phyloP scores from a whole-genome alignment of 495 filamentous ascomycete species.

The Neurospora sublineolata region DNA sequence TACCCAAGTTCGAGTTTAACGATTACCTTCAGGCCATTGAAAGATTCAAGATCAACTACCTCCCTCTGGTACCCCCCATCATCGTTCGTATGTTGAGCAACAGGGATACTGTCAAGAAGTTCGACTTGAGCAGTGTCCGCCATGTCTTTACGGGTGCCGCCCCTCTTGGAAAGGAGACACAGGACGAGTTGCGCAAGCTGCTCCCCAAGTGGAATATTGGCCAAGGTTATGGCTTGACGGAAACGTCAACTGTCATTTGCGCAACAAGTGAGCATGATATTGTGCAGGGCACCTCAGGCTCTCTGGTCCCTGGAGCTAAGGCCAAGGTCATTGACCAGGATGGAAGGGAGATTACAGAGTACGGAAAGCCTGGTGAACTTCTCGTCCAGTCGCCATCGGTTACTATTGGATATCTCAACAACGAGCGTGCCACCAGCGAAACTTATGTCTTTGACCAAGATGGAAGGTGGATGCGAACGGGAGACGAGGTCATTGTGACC shows the following conservation, averaged over 20 bases:
- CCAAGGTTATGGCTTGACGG: slow-evolving; percentile 83
- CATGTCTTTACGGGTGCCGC: slow-evolving; percentile 72
- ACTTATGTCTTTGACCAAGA: slow-evolving; percentile 65
- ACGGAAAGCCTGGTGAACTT: slow-evolving; percentile 73
- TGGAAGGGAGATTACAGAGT: slow-evolving; percentile 61
- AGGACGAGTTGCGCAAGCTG: slow-evolving; percentile 49
- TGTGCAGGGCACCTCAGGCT: slow-evolving; percentile 61
- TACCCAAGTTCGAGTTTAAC: slow-evolving; percentile 74
- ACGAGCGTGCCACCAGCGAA: slow-evolving; percentile 69
- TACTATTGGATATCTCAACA: slow-evolving; percentile 74
- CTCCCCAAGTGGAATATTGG: slow-evolving; percentile 58
- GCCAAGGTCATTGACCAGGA: slow-evolving; percentile 63
- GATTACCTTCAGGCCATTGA: slow-evolving; percentile 56
- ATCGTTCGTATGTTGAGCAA: slow-evolving; percentile 71
- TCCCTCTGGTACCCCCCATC: slow-evolving; percentile 76
- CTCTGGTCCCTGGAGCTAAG: slow-evolving; percentile 52
- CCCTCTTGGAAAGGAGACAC: slow-evolving; percentile 69
- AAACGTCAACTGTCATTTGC: slow-evolving; percentile 65
- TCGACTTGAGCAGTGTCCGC: slow-evolving; percentile 60
- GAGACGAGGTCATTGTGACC: slow-evolving; percentile 68
- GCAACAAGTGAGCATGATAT: slow-evolving; percentile 56
- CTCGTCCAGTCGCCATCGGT: slow-evolving; percentile 65
- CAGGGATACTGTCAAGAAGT: slow-evolving; percentile 49
- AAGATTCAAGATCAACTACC: slow-evolving; percentile 54
- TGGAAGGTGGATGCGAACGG: slow-evolving; percentile 69